Evolutionary conservation across 768 basidiomycete species (phyloP).

Genomic region (Candolleomyces aberdarensis): DNA sequence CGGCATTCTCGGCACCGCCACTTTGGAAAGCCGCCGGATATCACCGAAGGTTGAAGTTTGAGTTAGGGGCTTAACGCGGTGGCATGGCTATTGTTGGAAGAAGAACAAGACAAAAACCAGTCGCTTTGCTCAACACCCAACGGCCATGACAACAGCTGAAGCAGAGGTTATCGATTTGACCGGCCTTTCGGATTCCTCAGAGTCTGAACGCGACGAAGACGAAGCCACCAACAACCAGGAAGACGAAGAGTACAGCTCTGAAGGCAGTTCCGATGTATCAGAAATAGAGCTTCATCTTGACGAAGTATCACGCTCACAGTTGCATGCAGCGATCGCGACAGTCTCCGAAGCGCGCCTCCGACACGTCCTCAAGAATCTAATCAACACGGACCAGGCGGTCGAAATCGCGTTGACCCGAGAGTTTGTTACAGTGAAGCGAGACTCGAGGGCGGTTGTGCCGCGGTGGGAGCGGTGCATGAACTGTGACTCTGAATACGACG

Average conservation of each 20-base stretch:
- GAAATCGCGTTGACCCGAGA: slow-evolving; percentile 41
- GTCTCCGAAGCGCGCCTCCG: slow-evolving; percentile 44
- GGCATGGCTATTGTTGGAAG: background rate
- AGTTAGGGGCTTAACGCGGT: background rate
- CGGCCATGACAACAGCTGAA: background rate
- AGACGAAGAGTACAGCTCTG: slow-evolving; percentile 10
- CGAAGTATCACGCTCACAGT: slow-evolving; percentile 37
- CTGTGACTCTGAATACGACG: slow-evolving; percentile 48
- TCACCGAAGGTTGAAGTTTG: background rate
- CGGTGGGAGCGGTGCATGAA: slow-evolving; percentile 47
- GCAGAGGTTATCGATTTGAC: background rate
- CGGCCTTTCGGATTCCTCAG: background rate
- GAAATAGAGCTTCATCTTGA: slow-evolving; percentile 37
- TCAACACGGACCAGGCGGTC: slow-evolving; percentile 37
- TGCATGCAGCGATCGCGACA: slow-evolving; percentile 40
- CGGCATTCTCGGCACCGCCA: too few species aligned
- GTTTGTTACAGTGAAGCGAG: slow-evolving; percentile 37
- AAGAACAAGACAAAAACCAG: background rate
- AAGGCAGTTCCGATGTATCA: slow-evolving; percentile 23
- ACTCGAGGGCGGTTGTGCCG: slow-evolving; percentile 32
- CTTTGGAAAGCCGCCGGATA: background rate
- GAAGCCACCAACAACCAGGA: slow-evolving; percentile 21
- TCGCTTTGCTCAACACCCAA: background rate
- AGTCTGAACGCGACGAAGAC: slow-evolving; percentile 8
- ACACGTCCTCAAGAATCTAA: slow-evolving; percentile 34